Evolutionary conservation across 441 rosid species (phyloP).

Genomic region (California macrophylla): DNA sequence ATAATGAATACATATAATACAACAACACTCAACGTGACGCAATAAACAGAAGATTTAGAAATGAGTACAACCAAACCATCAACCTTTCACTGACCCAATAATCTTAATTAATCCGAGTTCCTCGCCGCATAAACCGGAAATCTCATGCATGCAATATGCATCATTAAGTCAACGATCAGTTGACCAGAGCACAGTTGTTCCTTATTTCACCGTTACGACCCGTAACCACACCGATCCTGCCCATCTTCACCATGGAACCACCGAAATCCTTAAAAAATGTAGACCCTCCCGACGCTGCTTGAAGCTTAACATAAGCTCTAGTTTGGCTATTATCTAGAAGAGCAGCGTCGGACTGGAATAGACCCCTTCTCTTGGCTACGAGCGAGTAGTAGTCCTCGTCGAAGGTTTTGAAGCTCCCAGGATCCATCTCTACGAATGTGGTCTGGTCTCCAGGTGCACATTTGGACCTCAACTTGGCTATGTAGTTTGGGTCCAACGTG

Average conservation of each 20-base stretch:
- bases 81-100: too few species aligned
- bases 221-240: slow-evolving; percentile 46
- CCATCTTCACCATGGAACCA: slow-evolving; percentile 53
- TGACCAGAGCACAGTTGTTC: slow-evolving; percentile 10
- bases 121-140: not conserved
- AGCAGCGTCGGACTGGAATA: slow-evolving; percentile 19
- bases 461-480: slow-evolving; percentile 17
- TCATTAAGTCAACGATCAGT: not conserved
- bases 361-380: slow-evolving; percentile 44
- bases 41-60: too few species aligned
- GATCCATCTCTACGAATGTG: slow-evolving; percentile 54
- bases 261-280: slow-evolving; percentile 51
- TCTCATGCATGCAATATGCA: too few species aligned
- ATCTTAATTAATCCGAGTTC: too few species aligned
- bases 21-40: too few species aligned
- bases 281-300: slow-evolving; percentile 18
- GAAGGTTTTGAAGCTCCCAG: slow-evolving; percentile 51
- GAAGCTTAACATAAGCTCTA: slow-evolving; percentile 33
- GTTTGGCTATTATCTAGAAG: slow-evolving; percentile 36
- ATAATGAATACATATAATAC: too few species aligned
- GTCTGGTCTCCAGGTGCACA: slow-evolving; percentile 33
- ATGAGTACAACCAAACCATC: too few species aligned
- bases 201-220: slow-evolving; percentile 44
- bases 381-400: slow-evolving; percentile 32
- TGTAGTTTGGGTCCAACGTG: slow-evolving; percentile 24